A percentile compares a stretch with the other conserved stretches of the same genome.
Evolutionary conservation across 768 basidiomycete genomes (phyloP).

Genomic region (Crucibulum laeve): DNA sequence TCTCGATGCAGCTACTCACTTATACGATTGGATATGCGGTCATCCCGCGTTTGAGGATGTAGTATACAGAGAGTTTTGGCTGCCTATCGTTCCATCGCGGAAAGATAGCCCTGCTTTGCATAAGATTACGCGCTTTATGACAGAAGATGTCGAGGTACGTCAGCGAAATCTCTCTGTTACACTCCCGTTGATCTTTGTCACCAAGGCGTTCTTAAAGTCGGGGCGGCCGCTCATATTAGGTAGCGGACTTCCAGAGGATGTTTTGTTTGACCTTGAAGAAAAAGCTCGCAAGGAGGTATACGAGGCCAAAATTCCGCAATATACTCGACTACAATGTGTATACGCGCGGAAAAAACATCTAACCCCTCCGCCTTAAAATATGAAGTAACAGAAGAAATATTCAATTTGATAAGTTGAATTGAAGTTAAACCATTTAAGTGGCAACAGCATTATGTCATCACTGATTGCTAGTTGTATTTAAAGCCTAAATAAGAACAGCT

Average conservation of each 20-base stretch:
- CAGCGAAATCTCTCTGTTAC: not conserved
- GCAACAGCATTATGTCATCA: no score
- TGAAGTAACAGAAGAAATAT: no score
- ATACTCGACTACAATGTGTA: slow-evolving; percentile 55
- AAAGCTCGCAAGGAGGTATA: slow-evolving; percentile 50
- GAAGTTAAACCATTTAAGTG: no score
- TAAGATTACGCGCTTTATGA: slow-evolving; percentile 39
- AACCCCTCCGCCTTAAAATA: no score
- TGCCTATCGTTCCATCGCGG: slow-evolving; percentile 57
- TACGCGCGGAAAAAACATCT: slow-evolving; percentile 56
- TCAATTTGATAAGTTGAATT: no score
- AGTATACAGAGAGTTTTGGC: slow-evolving; percentile 54
- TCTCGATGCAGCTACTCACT: slow-evolving; percentile 54
- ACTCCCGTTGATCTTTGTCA: not conserved
- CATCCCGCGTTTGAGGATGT: slow-evolving; percentile 58
- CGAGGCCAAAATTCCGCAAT: slow-evolving; percentile 40
- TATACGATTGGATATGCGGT: slow-evolving; percentile 49
- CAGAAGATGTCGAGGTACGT: slow-evolving; percentile 56
- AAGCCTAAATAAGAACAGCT: no score
- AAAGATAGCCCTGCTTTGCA: slow-evolving; percentile 31
- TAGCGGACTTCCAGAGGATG: slow-evolving; percentile 48
- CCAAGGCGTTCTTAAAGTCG: slow-evolving; percentile 59
- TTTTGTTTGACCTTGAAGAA: slow-evolving; percentile 50
- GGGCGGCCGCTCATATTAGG: slow-evolving; percentile 67
- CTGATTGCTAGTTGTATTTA: no score